These are phyloP conservation scores for Starmera stellimalicola DNA, from an alignment of 1,139 yeast species.

Conservation along the genomic window DNA sequence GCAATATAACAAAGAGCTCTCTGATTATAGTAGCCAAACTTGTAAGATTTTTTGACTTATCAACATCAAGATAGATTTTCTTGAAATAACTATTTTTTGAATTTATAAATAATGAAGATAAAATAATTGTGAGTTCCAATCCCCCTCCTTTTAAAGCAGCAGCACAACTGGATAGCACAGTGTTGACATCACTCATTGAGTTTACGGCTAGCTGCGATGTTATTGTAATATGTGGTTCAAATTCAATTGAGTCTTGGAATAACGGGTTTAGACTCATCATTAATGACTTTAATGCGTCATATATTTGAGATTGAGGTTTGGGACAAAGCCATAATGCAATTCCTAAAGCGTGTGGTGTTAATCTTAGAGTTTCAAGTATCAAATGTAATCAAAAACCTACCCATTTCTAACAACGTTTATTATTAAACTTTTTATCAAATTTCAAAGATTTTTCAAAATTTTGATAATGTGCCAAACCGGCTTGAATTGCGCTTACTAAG, in stretches of 20 bases:
- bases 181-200: slow-evolving; percentile 46
- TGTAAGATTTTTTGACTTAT: slow-evolving; percentile 45
- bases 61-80: slow-evolving; percentile 54
- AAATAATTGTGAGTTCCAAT: slow-evolving; percentile 6
- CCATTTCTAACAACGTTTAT: too few species aligned
- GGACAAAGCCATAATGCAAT: slow-evolving; percentile 77
- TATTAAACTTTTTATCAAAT: too few species aligned
- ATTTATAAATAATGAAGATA: slow-evolving; percentile 15
- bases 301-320: slow-evolving; percentile 38
- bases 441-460: too few species aligned
- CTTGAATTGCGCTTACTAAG: too few species aligned
- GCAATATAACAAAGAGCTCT: slow-evolving; percentile 49
- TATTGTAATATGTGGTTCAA: slow-evolving; percentile 74
- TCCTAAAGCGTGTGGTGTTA: slow-evolving; percentile 17
- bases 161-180: slow-evolving; percentile 53
- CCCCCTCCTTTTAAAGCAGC: slow-evolving; percentile 44
- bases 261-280: slow-evolving; percentile 59
- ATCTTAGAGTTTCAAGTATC: too few species aligned
- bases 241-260: slow-evolving; percentile 57
- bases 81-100: slow-evolving; percentile 42
- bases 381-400: too few species aligned
- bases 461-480: too few species aligned
- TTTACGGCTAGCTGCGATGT: slow-evolving; percentile 48
- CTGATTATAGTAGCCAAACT: slow-evolving; percentile 63
- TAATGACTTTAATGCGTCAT: slow-evolving; percentile 50